Evolutionary conservation across 169 alveolate genomes (phyloP), one percentile per base, ranked within the genome.

Genomic region (Gregarina niphandrodes): DNA sequence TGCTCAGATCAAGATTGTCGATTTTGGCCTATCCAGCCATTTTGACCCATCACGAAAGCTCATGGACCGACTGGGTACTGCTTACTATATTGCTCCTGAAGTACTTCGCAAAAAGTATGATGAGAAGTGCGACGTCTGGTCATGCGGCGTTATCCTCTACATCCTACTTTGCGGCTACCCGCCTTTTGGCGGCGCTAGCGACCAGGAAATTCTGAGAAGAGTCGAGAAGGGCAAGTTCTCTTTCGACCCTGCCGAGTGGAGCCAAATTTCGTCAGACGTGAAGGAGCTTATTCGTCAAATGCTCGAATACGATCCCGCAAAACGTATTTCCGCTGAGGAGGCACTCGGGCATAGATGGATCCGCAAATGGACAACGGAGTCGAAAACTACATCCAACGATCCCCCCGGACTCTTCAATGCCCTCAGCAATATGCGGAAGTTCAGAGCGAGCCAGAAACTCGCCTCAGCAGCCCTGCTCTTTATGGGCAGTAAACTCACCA

Each of bases 21-120:
- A 77, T 44, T 77, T 77, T 36, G 89, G 89, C 12, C 49, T 77
- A 38, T 77, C 81, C 28, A 55, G 77, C 1, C 45, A 57, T 18
- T 70, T 65, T 51, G 49, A 40, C 7, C 51, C 44, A 20, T 39
- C 59, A 11, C 37, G 50, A 19, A 67, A 64, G 49, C 53, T 72
- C 57, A 65, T 68, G 21, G 55, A 66, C 29, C 44, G 74, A 30
- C 64, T 77, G 21, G 95, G 94, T 0, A 77, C 95, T 35, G 95
- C 96, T 4, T 87, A 85, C 53, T 87, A 84, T 62, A 80, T 87
- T 15, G 91, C 95, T 0, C 96, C 96, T 0, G 95, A 87, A 52
- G 94, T 87, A 6, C 52, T 87, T 19, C 50, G 59, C 31, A 83
- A 87, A 20, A 64, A 68, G 40, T 87, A 87, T 58, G 84, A 79